Percentiles rank a stretch among this genome's conserved stretches.
These are phyloP conservation scores for Laetiporus sulphureus DNA, from an alignment of 1,284 basidiomycete genomes.

Conservation along the genomic window DNA sequence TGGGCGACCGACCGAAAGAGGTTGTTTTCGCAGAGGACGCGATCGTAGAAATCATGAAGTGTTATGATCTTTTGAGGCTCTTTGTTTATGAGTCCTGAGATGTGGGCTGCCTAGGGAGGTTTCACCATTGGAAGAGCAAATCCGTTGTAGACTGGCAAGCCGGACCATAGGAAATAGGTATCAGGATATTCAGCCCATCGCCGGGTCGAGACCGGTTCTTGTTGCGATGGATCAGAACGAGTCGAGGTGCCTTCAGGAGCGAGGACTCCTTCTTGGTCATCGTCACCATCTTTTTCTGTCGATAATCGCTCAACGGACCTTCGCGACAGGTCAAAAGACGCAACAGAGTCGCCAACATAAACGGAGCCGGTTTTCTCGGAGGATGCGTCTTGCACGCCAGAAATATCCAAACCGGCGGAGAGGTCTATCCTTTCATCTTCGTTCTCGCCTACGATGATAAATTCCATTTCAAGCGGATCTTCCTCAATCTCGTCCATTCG, in stretches of 20 bases:
- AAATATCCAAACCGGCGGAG: neutral
- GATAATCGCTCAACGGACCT: too few relatives aligned
- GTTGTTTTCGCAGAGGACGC: neutral
- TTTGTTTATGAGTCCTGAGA: too few relatives aligned
- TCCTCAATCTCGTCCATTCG: slow-evolving; percentile 17
- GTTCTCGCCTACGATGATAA: slow-evolving; percentile 33
- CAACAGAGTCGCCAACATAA: slow-evolving; percentile 5
- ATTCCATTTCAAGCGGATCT: slow-evolving; percentile 17
- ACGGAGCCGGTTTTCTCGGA: neutral
- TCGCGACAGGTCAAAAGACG: neutral
- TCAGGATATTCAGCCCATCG: slow-evolving; percentile 62
- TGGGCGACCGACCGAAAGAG: neutral
- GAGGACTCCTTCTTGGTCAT: too few relatives aligned
- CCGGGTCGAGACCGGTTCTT: slow-evolving; percentile 6
- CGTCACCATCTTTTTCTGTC: too few relatives aligned
- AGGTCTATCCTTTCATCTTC: slow-evolving; percentile 29
- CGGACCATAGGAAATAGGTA: slow-evolving; percentile 49
- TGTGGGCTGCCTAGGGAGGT: too few relatives aligned
- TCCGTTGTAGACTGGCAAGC: slow-evolving; percentile 49
- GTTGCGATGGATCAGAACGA: slow-evolving; percentile 3
- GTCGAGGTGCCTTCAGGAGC: too few relatives aligned
- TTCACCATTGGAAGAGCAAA: slow-evolving; percentile 25
- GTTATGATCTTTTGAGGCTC: too few relatives aligned
- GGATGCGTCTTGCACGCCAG: neutral
- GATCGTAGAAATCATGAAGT: too few relatives aligned